Base-by-base conservation (phyloP, 2,329 filamentous ascomycete genomes). In the Atkinsonella texensis region DNA sequence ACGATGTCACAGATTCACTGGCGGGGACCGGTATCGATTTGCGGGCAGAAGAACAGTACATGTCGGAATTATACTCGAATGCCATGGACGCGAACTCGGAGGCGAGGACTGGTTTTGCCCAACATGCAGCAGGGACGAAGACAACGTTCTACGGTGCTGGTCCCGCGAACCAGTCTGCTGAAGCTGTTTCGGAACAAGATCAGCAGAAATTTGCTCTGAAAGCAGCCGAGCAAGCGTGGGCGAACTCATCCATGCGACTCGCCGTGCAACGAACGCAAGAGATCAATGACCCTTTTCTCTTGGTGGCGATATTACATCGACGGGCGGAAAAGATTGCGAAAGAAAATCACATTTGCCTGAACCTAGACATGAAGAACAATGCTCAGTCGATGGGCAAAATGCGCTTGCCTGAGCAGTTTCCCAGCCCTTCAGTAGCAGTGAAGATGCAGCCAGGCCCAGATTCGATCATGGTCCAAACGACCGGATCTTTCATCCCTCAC, bases 21-120 rank as follows among this genome's bases (percentile, higher is more conserved):
- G 84, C 84, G 17, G 87, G 86, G 17, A 91, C 89, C 15, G 89
- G 89, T 48, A 89, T 96, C 56, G 87, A 95, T 70, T 69, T 95
- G 46, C 83, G 85, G 53, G 89, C 89, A 57, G 90, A 95, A 66
- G 88, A 94, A 62, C 87, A 89, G 59, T 87, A 82, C 57, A 75
- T 93, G 65, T 83, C 87, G 44, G 82, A 81, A 53, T 73, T 81
- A 52, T 84, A 82, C 62, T 77, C 79, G 44, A 74, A 66, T 35
- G 62, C 74, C 9, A 74, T 72, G 54, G 70, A 73, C 51, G 61
- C 65, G 51, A 69, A 64, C 23, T 60, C 65, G 50, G 72, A 81
- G 58, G 68, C 74, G 49, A 68, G 75, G 61, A 72, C 75, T 46
- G 71, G 83, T 13, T 69, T 79, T 20, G 59, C 66, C 17, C 63